Evolutionary conservation across 305 asterid genomes (phyloP).

Genomic region (Coffea humblotiana): DNA sequence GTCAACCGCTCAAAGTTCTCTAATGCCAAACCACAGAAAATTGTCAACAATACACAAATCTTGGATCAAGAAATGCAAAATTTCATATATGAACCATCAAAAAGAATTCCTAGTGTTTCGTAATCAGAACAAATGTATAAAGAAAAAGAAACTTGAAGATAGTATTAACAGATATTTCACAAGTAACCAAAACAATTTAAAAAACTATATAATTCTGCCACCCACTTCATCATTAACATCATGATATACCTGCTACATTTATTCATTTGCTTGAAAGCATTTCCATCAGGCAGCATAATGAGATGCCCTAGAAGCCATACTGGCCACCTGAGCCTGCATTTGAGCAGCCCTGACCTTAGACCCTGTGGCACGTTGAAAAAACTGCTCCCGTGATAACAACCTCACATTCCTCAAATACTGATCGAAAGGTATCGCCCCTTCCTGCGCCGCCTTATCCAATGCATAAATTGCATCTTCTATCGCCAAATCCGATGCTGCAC

Average conservation of each 20-base stretch:
- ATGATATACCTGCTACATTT: constrained; percentile 1
- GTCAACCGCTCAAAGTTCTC: neutral
- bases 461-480: constrained; percentile 82
- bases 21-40: neutral
- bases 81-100: constrained; percentile 2
- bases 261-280: neutral
- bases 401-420: constrained; percentile 87
- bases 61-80: neutral
- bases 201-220: constrained; percentile 2
- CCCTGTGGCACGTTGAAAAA: constrained; percentile 79
- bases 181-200: constrained; percentile 1
- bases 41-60: neutral
- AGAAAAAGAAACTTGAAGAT: neutral
- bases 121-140: constrained; percentile 5
- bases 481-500: constrained; percentile 76
- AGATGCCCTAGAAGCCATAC: constrained; percentile 76
- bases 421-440: constrained; percentile 82
- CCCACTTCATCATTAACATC: neutral
- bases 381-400: constrained; percentile 77
- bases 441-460: constrained; percentile 86
- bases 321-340: constrained; percentile 91
- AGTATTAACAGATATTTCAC: neutral
- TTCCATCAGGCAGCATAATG: constrained; percentile 53
- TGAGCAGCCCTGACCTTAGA: constrained; percentile 84
- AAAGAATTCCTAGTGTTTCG: neutral